Conservation (phyloP, 2,329 filamentous ascomycete species). For the Ophiocordyceps polyrhachis-furcata region DNA sequence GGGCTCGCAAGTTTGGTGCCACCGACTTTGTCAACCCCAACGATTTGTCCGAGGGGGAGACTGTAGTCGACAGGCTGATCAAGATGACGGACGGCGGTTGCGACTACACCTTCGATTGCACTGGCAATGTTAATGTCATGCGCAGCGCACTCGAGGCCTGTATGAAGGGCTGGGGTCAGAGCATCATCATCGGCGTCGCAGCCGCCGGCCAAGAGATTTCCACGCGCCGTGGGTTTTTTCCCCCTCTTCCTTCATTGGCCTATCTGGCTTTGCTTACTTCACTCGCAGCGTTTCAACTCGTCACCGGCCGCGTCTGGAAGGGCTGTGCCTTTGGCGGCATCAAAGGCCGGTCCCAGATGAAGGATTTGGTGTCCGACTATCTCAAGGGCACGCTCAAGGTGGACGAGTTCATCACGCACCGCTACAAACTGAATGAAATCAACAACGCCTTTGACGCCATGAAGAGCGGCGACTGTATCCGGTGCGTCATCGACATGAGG, state of each 20-base stretch:
- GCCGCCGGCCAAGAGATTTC: conserved; percentile 91
- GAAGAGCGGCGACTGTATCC: conserved; percentile 94
- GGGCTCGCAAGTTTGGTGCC: conserved; percentile 85
- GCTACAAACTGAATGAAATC: conserved; percentile 64
- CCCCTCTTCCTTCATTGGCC: background rate
- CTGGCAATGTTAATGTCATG: conserved; percentile 93
- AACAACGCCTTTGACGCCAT: conserved; percentile 84
- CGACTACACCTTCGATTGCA: conserved; percentile 99
- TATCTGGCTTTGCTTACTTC: conserved; percentile 5
- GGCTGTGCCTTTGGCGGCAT: conserved; percentile 96
- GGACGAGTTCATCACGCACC: conserved; percentile 97
- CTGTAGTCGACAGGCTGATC: conserved; percentile 77
- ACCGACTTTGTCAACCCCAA: conserved; percentile 94
- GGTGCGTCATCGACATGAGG: conserved; percentile 64
- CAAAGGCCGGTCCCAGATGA: conserved; percentile 89
- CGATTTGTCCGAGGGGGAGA: conserved; percentile 51
- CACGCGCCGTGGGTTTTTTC: conserved; percentile 57
- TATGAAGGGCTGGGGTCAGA: conserved; percentile 98
- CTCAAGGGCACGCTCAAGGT: conserved; percentile 82
- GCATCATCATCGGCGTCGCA: conserved; percentile 93
- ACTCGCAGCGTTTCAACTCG: conserved; percentile 75
- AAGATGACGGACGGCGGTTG: conserved; percentile 97
- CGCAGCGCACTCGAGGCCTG: conserved; percentile 87
- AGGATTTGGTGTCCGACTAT: conserved; percentile 76
- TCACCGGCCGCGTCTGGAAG: conserved; percentile 94